Base-by-base conservation (phyloP, 108 stramenopile species). In the Pseudonitzschia pungens region DNA sequence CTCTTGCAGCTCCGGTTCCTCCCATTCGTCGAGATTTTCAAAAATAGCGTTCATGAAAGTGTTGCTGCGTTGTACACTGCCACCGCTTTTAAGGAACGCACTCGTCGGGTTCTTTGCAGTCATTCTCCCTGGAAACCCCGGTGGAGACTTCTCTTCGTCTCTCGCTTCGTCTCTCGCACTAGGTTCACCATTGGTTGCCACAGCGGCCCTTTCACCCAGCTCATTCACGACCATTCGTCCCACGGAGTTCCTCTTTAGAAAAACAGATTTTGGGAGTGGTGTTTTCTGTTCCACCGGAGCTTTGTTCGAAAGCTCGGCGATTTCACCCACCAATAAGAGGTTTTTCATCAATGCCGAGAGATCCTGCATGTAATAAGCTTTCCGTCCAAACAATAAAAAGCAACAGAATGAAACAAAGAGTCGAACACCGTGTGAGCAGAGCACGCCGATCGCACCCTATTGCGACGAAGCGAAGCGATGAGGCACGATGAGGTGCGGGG, bases 21-120 rank as follows among this genome's bases (percentile, higher is more conserved):
- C 77, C 77, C 77, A 78, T 55, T 67, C 71, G 22, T 71, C 77
- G n/a, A 78, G 56, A 21, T 71, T 32, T 18, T 78, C 77, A 26
- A 27, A 21, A 22, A 78, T 72, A 4, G 70, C 40, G 3, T 44
- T 31, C 12, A 62, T 33, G 29, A 62, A 33, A 32, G 33, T 33
- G 20, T 40, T 62, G 36, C 60, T 33, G 15, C 33, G 45, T 12
- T 48, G 14, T 1, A 11, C 45, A 48, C 2, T 48, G 1, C 45
- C 45, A 48, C 18, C 18, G 45, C 1, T 18, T 8, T 11, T 12
- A 2, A 48, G 16, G 16, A 18, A 12, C 18, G 45, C 18, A 48
- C 45, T 48, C 18, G 10, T 48, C 45, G 18, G 5, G 45, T 2
- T 18, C 45, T 48, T 48, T 58, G 57, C 20, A 58, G 24, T 9